phyloP scores from a whole-genome alignment of 2,329 filamentous ascomycete genomes.

The Aspergillus texensis region DNA sequence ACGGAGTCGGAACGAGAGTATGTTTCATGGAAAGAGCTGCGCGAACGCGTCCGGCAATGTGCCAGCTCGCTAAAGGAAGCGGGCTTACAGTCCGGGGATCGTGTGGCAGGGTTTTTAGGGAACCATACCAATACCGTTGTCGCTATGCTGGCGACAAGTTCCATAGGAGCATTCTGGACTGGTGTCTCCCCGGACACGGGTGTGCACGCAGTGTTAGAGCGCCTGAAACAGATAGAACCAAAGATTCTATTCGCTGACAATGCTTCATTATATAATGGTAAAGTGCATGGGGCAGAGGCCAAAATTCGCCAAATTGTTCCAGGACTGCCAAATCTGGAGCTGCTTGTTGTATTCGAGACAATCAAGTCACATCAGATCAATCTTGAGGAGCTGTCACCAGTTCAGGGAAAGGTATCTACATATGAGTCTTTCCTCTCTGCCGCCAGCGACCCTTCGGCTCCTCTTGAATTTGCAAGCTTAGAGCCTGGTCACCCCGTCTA shows the following conservation, averaged over 20 bases:
- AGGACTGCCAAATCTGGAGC: slow-evolving; percentile 66
- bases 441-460: slow-evolving; percentile 40
- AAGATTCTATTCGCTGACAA: slow-evolving; percentile 85
- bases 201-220: slow-evolving; percentile 85
- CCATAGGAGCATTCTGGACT: slow-evolving; percentile 88
- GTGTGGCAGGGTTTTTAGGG: slow-evolving; percentile 75
- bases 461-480: slow-evolving; percentile 72
- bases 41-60: slow-evolving; percentile 75
- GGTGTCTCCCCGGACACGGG: slow-evolving; percentile 91
- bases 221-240: slow-evolving; percentile 82
- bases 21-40: slow-evolving; percentile 77
- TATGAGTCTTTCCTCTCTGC: slow-evolving; percentile 51
- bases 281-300: slow-evolving; percentile 75
- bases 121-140: slow-evolving; percentile 88
- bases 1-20: slow-evolving; percentile 72
- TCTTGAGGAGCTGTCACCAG: slow-evolving; percentile 35
- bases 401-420: slow-evolving; percentile 41
- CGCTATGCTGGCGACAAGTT: slow-evolving; percentile 81
- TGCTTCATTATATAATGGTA: slow-evolving; percentile 86
- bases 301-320: slow-evolving; percentile 79
- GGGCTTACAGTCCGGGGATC: slow-evolving; percentile 64
- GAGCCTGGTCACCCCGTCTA: slow-evolving; percentile 87
- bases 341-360: slow-evolving; percentile 74
- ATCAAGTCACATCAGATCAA: slow-evolving; percentile 49
- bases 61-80: slow-evolving; percentile 69